Evolutionary conservation across 2,329 filamentous ascomycete genomes (phyloP), one percentile per base, ranked within the genome.

Genomic region (Kalmusia sp.): DNA sequence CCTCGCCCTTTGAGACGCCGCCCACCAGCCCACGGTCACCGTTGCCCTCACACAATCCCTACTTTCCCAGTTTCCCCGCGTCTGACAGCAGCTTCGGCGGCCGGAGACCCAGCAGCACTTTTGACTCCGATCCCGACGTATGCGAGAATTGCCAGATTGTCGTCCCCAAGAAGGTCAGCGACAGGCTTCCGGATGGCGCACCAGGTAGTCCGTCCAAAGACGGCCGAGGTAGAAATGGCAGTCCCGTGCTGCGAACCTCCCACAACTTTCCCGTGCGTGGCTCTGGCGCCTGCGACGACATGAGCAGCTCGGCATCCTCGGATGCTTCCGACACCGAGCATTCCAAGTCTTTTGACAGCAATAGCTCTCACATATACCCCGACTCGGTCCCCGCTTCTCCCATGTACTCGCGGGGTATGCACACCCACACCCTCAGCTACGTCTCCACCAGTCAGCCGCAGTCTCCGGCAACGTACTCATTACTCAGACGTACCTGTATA

Each of bases 111-210:
- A 74, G 72, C 60, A 71, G 64, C 61, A 68, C 69, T 49, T 62
- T 75, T 25, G 79, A 75, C 58, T 74, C 76, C 2, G 81, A 84
- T 50, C 75, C 77, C 35, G 82, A 84, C 39, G 80, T 79, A 11
- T 86, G 83, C 69, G 82, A 82, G 49, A 85, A 83, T 68, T 86
- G 83, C 68, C 80, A 77, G 57, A 78, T 85, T 64, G 78, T 79
- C 6, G 73, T 85, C 1, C 83, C 83, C 7, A 80, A 82, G 60
- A 77, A 79, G 63, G 77, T 82, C 61, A 81, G 79, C 71, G 79
- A 79, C 59, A 76, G 80, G 58, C 75, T 85, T 3, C 81, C 83
- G 12, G 75, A 76, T 7, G 81, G 81, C 17, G 80, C 81, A 2
- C 81, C 82, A 8, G 81, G 82, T 3, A 82, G 80, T 46, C 74